A percentile compares a stretch with the other conserved stretches of the same genome.
These are phyloP conservation scores for Torrubiella hemipterigena DNA, from an alignment of 2,329 filamentous ascomycete genomes.

Conservation along the genomic window DNA sequence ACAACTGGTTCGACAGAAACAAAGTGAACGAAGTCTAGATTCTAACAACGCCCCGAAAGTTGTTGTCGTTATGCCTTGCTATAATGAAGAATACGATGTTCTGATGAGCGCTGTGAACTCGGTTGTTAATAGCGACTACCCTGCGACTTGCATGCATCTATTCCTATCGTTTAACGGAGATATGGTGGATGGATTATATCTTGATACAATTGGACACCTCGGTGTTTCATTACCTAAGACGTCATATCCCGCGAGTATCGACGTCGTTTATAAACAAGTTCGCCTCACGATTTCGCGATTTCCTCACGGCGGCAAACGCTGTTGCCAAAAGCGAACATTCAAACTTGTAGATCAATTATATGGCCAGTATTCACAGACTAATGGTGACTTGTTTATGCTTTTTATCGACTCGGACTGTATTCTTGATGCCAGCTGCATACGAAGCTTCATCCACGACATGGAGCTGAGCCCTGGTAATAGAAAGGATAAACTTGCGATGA, in stretches of 20 bases:
- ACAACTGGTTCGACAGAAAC: constrained; percentile 67
- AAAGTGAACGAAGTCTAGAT: constrained; percentile 75
- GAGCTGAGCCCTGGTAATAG: constrained; percentile 88
- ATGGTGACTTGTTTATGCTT: constrained; percentile 88
- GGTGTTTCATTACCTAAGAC: constrained; percentile 69
- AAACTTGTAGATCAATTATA: constrained; percentile 91
- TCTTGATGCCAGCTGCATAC: constrained; percentile 77
- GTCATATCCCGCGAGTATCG: constrained; percentile 78
- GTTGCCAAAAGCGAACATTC: constrained; percentile 89
- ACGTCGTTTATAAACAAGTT: constrained; percentile 70
- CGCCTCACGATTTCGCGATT: constrained; percentile 88
- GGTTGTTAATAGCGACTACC: constrained; percentile 88
- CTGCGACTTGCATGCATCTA: constrained; percentile 81
- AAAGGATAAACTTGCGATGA: constrained; percentile 93
- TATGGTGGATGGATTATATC: constrained; percentile 76
- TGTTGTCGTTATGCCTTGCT: constrained; percentile 93
- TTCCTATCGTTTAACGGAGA: constrained; percentile 94
- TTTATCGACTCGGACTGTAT: constrained; percentile 98
- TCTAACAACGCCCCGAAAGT: constrained; percentile 83
- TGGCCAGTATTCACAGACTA: constrained; percentile 68
- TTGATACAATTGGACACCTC: constrained; percentile 73
- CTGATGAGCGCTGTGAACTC: constrained; percentile 82
- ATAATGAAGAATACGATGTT: constrained; percentile 78
- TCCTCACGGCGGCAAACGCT: constrained; percentile 82
- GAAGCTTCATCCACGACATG: constrained; percentile 99